Conservation (phyloP, 352 stramenopile species). For the Aphanomyces cochlioides region DNA sequence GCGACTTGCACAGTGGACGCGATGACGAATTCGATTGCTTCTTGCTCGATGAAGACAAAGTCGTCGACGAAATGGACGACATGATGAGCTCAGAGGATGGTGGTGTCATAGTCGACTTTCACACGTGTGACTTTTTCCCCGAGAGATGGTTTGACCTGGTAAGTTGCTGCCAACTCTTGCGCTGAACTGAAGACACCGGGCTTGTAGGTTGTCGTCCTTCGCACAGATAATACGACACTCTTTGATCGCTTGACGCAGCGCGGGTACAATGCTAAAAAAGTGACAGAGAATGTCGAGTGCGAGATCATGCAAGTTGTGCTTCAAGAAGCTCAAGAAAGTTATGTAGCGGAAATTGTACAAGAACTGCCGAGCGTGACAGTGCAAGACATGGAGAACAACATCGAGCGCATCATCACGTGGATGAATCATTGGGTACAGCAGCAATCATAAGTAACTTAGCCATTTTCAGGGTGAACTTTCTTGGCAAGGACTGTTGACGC, state of each 20-base stretch:
- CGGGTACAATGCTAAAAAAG: constrained; percentile 95
- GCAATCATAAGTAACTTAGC: constrained; percentile 35
- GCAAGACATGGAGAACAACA: constrained; percentile 95
- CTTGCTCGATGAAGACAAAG: constrained; percentile 96
- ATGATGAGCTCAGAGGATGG: constrained; percentile 70
- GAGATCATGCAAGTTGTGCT: constrained; percentile 99
- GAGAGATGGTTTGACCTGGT: constrained; percentile 96
- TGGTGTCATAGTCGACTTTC: constrained; percentile 94
- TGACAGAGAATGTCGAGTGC: constrained; percentile 94
- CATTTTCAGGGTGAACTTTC: constrained; percentile 9
- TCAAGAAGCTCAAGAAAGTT: constrained; percentile 94
- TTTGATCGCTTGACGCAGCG: constrained; percentile 82
- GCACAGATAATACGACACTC: constrained; percentile 90
- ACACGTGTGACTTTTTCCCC: constrained; percentile 97
- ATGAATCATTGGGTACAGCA: constrained; percentile 88
- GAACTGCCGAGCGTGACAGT: constrained; percentile 92
- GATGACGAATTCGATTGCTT: constrained; percentile 96
- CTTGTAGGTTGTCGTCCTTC: constrained; percentile 69
- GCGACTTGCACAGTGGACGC: constrained; percentile 68
- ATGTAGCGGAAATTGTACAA: constrained; percentile 93
- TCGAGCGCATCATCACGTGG: constrained; percentile 90
- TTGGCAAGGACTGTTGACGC: not conserved
- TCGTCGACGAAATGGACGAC: constrained; percentile 94
- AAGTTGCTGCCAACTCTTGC: not conserved
- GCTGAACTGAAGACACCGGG: not conserved